Conservation (phyloP, 352 stramenopile species). For the Plasmopara muralis region DNA sequence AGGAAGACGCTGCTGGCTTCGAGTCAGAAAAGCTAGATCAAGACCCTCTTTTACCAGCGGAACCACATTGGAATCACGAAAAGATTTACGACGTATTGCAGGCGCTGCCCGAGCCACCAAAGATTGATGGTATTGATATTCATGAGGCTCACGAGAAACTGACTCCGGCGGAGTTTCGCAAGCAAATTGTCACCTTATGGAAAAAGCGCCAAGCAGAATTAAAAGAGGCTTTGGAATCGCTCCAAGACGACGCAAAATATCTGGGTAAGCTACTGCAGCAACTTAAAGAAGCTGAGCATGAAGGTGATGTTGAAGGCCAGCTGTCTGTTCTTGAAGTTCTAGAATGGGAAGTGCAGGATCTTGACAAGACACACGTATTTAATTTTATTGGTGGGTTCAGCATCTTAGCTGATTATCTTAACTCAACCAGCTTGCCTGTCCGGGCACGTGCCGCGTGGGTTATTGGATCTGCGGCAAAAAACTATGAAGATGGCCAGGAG, state of each 20-base stretch:
- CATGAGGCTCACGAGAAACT: constrained; percentile 65
- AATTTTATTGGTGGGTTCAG: constrained; percentile 80
- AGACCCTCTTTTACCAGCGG: constrained; percentile 28
- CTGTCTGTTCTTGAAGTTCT: constrained; percentile 57
- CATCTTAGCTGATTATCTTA: constrained; percentile 64
- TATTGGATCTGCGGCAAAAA: constrained; percentile 71
- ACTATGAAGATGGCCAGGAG: constrained; percentile 75
- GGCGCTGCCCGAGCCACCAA: constrained; percentile 63
- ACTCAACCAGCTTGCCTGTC: constrained; percentile 57
- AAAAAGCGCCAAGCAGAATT: constrained; percentile 75
- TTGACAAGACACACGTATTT: constrained; percentile 84
- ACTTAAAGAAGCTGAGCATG: constrained; percentile 51
- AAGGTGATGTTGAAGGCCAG: constrained; percentile 38
- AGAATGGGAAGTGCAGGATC: constrained; percentile 84
- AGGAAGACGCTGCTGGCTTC: background rate
- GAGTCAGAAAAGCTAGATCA: constrained; percentile 5
- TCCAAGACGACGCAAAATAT: constrained; percentile 79
- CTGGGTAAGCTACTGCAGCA: constrained; percentile 66
- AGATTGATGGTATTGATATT: constrained; percentile 73
- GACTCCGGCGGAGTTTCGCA: constrained; percentile 58
- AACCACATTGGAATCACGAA: constrained; percentile 80
- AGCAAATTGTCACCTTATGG: constrained; percentile 71
- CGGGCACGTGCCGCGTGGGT: constrained; percentile 61
- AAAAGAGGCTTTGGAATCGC: constrained; percentile 68
- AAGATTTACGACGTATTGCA: constrained; percentile 81